phyloP scores from a whole-genome alignment of 1,139 yeast genomes.

The Suhomyces guaymorum region DNA sequence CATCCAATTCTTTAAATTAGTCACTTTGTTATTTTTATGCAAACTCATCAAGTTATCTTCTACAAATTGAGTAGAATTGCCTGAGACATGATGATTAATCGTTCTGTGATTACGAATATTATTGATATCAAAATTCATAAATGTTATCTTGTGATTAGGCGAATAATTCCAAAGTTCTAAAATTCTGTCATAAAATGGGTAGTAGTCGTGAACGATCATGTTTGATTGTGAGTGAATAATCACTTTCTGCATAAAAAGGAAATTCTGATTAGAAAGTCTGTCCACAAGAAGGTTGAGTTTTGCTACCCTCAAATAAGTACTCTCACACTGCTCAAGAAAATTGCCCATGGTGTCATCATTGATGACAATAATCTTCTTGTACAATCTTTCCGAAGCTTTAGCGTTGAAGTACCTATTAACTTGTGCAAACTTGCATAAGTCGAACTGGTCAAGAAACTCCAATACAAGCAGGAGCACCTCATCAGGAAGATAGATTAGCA shows the following conservation, averaged over 20 bases:
- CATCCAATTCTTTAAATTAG: constrained; percentile 26
- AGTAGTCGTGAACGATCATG: constrained; percentile 20
- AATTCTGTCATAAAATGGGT: constrained; percentile 19
- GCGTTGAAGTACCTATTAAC: constrained; percentile 17
- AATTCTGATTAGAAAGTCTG: constrained; percentile 16
- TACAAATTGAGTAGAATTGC: constrained; percentile 17
- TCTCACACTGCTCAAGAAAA: constrained; percentile 4
- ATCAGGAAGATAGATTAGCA: constrained; percentile 12
- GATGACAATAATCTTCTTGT: constrained; percentile 21
- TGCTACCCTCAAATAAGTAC: constrained; percentile 7
- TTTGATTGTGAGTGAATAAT: constrained; percentile 24
- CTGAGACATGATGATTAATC: constrained; percentile 19
- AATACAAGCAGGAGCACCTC: constrained; percentile 17
- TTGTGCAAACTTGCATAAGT: constrained; percentile 18
- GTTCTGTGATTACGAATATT: constrained; percentile 24
- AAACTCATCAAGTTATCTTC: constrained; percentile 19
- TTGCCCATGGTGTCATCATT: constrained; percentile 13
- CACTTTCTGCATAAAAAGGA: constrained; percentile 18
- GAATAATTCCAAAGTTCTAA: constrained; percentile 20
- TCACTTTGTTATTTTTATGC: constrained; percentile 17
- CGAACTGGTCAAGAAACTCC: constrained; percentile 16
- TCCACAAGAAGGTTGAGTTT: constrained; percentile 18
- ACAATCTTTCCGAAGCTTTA: constrained; percentile 19
- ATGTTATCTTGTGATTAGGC: constrained; percentile 18
- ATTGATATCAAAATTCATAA: constrained; percentile 24